These are phyloP conservation scores for Daldinia caldariorum DNA, from an alignment of 495 filamentous ascomycete species.

Conservation along the genomic window DNA sequence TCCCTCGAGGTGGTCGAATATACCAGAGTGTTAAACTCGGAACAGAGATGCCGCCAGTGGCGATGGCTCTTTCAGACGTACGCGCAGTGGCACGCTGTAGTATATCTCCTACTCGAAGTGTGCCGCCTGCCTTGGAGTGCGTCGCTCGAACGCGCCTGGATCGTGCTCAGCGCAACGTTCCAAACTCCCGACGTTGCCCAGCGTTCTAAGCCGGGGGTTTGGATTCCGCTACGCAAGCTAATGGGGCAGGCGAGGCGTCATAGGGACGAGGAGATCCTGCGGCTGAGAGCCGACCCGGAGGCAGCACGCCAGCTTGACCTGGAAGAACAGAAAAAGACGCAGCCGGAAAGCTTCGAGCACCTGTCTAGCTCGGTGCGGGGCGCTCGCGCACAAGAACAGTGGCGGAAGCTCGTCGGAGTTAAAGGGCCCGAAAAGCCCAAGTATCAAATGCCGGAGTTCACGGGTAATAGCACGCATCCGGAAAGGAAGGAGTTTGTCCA, in stretches of 20 bases:
- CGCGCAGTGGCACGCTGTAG: slow-evolving; percentile 84
- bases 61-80: slow-evolving; percentile 85
- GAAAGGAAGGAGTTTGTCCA: slow-evolving; percentile 2
- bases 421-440: slow-evolving; percentile 35
- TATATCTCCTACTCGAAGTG: slow-evolving; percentile 79
- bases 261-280: slow-evolving; percentile 59
- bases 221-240: slow-evolving; percentile 77
- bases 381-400: slow-evolving; percentile 52
- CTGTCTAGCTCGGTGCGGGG: slow-evolving; percentile 52
- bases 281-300: slow-evolving; percentile 54
- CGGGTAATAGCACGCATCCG: slow-evolving; percentile 17
- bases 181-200: slow-evolving; percentile 62
- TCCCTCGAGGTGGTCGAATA: slow-evolving; percentile 82
- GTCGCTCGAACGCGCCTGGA: slow-evolving; percentile 84
- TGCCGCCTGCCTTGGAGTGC: slow-evolving; percentile 72
- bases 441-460: not conserved
- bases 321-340: slow-evolving; percentile 48
- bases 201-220: slow-evolving; percentile 70
- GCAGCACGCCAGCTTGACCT: slow-evolving; percentile 55
- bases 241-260: slow-evolving; percentile 71
- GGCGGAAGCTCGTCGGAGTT: slow-evolving; percentile 59
- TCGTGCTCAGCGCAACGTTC: slow-evolving; percentile 71
- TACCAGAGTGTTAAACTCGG: slow-evolving; percentile 67
- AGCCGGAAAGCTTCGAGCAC: slow-evolving; percentile 52
- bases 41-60: slow-evolving; percentile 71